Evolutionary conservation across 2,329 filamentous ascomycete species (phyloP).

Genomic region (Pyrenophora teres): DNA sequence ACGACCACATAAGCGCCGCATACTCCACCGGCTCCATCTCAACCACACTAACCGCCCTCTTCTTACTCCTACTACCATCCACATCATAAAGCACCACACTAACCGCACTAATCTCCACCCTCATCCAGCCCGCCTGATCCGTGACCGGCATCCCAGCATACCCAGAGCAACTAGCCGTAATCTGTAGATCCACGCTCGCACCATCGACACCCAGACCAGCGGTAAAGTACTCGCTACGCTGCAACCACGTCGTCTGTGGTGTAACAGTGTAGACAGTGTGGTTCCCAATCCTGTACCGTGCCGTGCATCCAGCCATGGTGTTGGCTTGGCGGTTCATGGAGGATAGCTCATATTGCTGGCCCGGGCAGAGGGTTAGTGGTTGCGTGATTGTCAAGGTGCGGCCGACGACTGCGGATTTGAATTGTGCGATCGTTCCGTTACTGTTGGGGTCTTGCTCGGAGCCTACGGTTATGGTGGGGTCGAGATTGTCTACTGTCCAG

Average conservation of each 20-base stretch:
- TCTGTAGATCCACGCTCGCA: conserved; percentile 28
- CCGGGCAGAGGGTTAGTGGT: conserved; percentile 36
- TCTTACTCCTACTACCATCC: not conserved
- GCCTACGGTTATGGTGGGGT: conserved; percentile 24
- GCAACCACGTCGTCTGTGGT: conserved; percentile 22
- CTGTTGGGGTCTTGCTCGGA: conserved; percentile 6
- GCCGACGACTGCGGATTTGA: conserved; percentile 30
- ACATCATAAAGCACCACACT: conserved; percentile 2
- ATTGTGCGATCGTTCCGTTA: conserved; percentile 25
- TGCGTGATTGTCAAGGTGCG: conserved; percentile 27
- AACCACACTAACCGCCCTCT: not conserved
- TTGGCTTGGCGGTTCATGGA: conserved; percentile 16
- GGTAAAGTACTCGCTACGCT: conserved; percentile 21
- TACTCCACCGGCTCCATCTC: not conserved
- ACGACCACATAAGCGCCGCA: too few relatives aligned
- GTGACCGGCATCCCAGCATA: conserved; percentile 19
- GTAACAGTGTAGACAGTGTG: conserved; percentile 19
- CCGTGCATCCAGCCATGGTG: conserved; percentile 23
- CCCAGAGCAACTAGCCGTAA: conserved; percentile 29
- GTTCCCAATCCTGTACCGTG: conserved; percentile 23
- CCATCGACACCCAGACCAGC: conserved; percentile 21
- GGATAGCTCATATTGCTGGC: conserved; percentile 26
- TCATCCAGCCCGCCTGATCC: conserved; percentile 18
- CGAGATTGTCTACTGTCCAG: conserved; percentile 26
- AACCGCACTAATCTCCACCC: conserved; percentile 15